A percentile compares a stretch with the other conserved stretches of the same genome.
Conservation (phyloP, 2,329 filamentous ascomycete species). For the Colletotrichum sp. region DNA sequence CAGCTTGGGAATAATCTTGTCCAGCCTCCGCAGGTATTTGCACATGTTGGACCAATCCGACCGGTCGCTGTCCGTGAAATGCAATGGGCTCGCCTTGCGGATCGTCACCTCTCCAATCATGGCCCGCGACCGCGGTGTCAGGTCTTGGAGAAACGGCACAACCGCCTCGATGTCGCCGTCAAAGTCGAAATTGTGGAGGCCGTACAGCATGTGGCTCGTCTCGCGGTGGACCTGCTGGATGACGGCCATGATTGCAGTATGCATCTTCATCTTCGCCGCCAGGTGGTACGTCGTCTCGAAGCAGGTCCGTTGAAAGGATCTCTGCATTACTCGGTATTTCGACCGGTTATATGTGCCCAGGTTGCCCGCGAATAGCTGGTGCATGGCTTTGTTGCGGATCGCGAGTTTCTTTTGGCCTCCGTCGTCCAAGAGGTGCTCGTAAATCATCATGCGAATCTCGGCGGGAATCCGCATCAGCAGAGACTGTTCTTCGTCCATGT, state of each 20-base stretch:
- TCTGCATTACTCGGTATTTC: conserved; percentile 47
- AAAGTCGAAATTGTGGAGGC: conserved; percentile 62
- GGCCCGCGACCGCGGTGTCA: conserved; percentile 51
- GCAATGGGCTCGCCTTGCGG: conserved; percentile 59
- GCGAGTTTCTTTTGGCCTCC: conserved; percentile 40
- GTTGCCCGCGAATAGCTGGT: conserved; percentile 8
- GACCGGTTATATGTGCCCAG: conserved; percentile 29
- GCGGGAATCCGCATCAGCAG: conserved; percentile 37
- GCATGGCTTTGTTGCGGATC: conserved; percentile 42
- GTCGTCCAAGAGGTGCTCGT: conserved; percentile 48
- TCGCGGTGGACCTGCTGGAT: conserved; percentile 58
- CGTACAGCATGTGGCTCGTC: conserved; percentile 61
- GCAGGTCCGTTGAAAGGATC: conserved; percentile 43
- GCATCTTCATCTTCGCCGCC: conserved; percentile 43
- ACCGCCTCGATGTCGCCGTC: conserved; percentile 64
- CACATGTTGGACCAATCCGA: conserved; percentile 57
- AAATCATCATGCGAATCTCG: conserved; percentile 50
- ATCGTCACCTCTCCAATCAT: conserved; percentile 56
- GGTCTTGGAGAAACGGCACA: conserved; percentile 63
- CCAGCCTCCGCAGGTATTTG: conserved; percentile 42
- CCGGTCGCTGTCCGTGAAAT: conserved; percentile 53
- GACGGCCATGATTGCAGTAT: conserved; percentile 50
- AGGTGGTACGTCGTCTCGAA: conserved; percentile 61
- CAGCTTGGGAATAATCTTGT: conserved; percentile 45
- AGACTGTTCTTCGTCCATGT: conserved; percentile 17